These are phyloP conservation scores for Eucalyptus coolabah DNA, from an alignment of 345 rosid species.

Conservation along the genomic window DNA sequence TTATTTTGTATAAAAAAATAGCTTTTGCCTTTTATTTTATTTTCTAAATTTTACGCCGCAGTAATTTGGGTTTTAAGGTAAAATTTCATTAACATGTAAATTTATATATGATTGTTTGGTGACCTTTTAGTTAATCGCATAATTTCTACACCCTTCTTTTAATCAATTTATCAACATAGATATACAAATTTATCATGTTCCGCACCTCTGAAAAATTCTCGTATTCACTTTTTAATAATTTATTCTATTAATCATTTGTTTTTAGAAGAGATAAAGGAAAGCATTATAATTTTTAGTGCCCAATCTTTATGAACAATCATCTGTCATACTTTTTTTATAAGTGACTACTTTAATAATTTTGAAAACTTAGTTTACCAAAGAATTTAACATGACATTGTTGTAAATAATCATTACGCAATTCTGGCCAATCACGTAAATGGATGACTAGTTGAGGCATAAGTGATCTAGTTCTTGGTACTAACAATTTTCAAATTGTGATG, in stretches of 20 bases:
- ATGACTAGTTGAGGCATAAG: not conserved
- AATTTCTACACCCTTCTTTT: not conserved
- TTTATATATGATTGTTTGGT: not conserved
- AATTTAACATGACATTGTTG: not conserved
- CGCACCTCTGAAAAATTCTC: not conserved
- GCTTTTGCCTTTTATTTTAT: not conserved
- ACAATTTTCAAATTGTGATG: not conserved
- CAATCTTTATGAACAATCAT: not conserved
- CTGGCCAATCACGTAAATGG: not conserved
- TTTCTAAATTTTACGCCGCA: not conserved
- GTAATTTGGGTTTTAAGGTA: not conserved
- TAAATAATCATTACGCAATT: not conserved
- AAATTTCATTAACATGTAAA: not conserved
- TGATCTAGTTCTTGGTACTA: not conserved
- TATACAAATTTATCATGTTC: not conserved
- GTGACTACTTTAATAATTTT: not conserved
- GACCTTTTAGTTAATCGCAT: not conserved
- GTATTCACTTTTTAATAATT: not conserved
- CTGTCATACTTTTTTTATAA: not conserved
- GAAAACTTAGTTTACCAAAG: not conserved
- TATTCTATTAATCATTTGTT: not conserved
- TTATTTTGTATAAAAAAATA: not conserved
- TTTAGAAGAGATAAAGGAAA: not conserved
- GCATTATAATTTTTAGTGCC: not conserved
- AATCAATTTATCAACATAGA: not conserved